Evolutionary conservation across 2,329 filamentous ascomycete species (phyloP).

Genomic region (Fusarium brevicatenulatum): DNA sequence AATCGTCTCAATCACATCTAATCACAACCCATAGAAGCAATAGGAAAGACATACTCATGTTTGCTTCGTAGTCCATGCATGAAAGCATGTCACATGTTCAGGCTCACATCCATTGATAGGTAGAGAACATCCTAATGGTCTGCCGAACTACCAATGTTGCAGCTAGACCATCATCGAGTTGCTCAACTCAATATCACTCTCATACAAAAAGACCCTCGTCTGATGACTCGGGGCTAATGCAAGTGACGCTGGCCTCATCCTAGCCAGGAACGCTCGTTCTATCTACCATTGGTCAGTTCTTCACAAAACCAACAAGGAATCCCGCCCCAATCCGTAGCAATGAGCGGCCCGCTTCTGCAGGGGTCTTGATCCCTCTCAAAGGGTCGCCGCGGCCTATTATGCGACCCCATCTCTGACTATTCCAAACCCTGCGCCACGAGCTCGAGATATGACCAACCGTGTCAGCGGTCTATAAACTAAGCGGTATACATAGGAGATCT

Average conservation of each 20-base stretch:
- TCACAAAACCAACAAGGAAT: constrained; percentile 34
- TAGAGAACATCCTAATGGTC: background rate
- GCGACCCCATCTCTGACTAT: constrained; percentile 34
- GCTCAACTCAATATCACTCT: constrained; percentile 14
- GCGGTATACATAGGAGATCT: background rate
- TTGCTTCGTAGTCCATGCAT: constrained; percentile 22
- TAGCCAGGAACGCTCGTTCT: constrained; percentile 35
- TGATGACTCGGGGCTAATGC: constrained; percentile 42
- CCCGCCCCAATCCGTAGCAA: constrained; percentile 31
- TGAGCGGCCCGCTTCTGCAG: constrained; percentile 44
- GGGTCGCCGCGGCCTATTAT: constrained; percentile 37
- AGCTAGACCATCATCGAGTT: background rate
- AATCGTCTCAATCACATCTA: constrained; percentile 17
- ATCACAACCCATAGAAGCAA: background rate
- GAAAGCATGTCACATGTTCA: background rate
- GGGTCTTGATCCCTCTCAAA: constrained; percentile 33
- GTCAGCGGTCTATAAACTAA: constrained; percentile 8
- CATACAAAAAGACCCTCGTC: constrained; percentile 22
- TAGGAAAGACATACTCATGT: background rate
- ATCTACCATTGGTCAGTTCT: constrained; percentile 33
- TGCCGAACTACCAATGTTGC: background rate
- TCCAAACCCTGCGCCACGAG: constrained; percentile 19
- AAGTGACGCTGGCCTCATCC: constrained; percentile 43
- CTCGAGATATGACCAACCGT: constrained; percentile 14
- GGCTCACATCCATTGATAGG: background rate